Evolutionary conservation across 1,284 basidiomycete genomes (phyloP).

Genomic region (Sutorius eximius): DNA sequence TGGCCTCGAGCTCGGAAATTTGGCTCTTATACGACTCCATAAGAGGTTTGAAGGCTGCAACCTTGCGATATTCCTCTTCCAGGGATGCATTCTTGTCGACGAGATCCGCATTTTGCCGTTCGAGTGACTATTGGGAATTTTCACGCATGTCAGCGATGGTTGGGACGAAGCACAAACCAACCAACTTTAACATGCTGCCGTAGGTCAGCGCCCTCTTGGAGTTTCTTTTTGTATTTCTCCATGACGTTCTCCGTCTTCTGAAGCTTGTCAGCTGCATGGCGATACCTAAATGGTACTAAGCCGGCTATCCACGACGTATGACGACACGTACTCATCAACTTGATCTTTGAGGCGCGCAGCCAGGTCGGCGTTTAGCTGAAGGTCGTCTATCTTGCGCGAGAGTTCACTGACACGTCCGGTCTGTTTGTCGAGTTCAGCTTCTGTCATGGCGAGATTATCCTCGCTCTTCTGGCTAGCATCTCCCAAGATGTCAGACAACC

Average conservation of each 20-base stretch:
- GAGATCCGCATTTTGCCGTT: conserved; percentile 90
- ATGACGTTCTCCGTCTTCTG: conserved; percentile 96
- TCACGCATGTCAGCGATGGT: conserved; percentile 1
- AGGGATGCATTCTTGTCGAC: conserved; percentile 89
- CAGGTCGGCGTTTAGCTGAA: conserved; percentile 78
- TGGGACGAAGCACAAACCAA: conserved; percentile 4
- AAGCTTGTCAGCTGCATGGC: conserved; percentile 86
- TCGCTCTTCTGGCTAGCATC: conserved; percentile 81
- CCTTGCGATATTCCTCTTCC: conserved; percentile 88
- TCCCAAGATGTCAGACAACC: conserved; percentile 35
- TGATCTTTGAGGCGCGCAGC: conserved; percentile 85
- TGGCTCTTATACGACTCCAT: conserved; percentile 93
- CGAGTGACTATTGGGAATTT: conserved; percentile 59
- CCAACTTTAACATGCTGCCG: conserved; percentile 82
- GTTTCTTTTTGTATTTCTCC: conserved; percentile 98
- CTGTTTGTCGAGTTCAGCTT: conserved; percentile 80
- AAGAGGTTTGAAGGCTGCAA: conserved; percentile 82
- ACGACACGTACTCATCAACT: conserved; percentile 77
- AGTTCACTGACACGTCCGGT: conserved; percentile 67
- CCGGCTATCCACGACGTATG: background rate
- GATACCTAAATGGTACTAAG: conserved; percentile 52
- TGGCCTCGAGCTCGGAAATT: conserved; percentile 79
- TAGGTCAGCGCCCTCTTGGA: conserved; percentile 90
- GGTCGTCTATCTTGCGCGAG: conserved; percentile 77
- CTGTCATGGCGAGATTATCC: conserved; percentile 78